A percentile compares a stretch with the other conserved stretches of the same genome.
Evolutionary conservation across 2,329 filamentous ascomycete species (phyloP).

Genomic region (Aureobasidium melanogenum): DNA sequence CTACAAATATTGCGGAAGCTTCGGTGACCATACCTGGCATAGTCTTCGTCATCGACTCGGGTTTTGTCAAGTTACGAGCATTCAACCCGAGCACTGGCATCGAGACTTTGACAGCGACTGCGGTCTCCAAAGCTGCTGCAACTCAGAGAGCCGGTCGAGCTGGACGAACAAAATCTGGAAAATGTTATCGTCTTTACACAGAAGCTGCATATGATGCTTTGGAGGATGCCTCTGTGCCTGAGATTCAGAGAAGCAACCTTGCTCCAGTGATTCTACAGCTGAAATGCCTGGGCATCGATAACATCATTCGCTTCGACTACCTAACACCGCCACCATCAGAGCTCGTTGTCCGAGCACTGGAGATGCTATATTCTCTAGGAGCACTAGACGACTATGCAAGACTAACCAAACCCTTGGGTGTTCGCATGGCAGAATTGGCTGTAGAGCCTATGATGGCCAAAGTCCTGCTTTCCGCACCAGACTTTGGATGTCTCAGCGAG

Average conservation of each 20-base stretch:
- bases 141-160: slow-evolving; percentile 84
- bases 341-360: slow-evolving; percentile 75
- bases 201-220: slow-evolving; percentile 61
- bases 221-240: slow-evolving; percentile 67
- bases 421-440: slow-evolving; percentile 84
- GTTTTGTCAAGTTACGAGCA: slow-evolving; percentile 81
- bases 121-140: slow-evolving; percentile 86
- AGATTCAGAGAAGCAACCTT: slow-evolving; percentile 87
- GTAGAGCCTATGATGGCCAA: slow-evolving; percentile 95
- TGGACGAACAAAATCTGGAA: slow-evolving; percentile 79
- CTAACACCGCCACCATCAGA: slow-evolving; percentile 77
- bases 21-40: slow-evolving; percentile 92
- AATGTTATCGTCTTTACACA: slow-evolving; percentile 89
- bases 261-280: slow-evolving; percentile 83
- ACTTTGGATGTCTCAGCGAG: slow-evolving; percentile 73
- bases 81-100: slow-evolving; percentile 81
- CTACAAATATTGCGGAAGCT: slow-evolving; percentile 94
- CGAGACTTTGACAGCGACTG: slow-evolving; percentile 72
- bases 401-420: slow-evolving; percentile 78
- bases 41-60: slow-evolving; percentile 80
- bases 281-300: slow-evolving; percentile 91
- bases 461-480: slow-evolving; percentile 64
- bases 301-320: slow-evolving; percentile 84
- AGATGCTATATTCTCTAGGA: slow-evolving; percentile 78
- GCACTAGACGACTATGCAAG: slow-evolving; percentile 85